A percentile compares a stretch with the other conserved stretches of the same genome.
These are phyloP conservation scores for Globisporangium cylindrosporum DNA, from an alignment of 352 stramenopile species.

Conservation along the genomic window DNA sequence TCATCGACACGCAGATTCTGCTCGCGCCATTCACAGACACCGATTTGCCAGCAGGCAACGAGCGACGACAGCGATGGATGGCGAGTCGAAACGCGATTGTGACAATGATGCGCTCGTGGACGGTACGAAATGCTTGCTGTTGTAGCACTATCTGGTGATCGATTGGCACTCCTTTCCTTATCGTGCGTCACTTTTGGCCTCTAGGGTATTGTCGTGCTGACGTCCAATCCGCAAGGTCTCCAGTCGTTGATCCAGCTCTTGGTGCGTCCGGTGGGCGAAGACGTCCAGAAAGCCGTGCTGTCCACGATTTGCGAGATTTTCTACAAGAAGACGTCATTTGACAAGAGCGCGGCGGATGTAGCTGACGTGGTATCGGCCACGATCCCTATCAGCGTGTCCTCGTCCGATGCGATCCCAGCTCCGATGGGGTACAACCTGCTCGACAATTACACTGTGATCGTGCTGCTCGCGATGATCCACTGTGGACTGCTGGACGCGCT, in stretches of 20 bases:
- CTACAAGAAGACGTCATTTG: constrained; percentile 82
- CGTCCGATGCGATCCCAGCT: constrained; percentile 56
- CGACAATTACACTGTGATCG: constrained; percentile 87
- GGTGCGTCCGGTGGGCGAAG: constrained; percentile 83
- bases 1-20: constrained; percentile 84
- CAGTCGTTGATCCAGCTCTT: constrained; percentile 85
- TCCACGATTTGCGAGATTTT: constrained; percentile 90
- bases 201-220: constrained; percentile 81
- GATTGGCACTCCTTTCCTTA: neutral
- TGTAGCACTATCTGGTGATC: neutral
- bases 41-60: constrained; percentile 76
- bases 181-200: neutral
- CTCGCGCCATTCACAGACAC: constrained; percentile 88
- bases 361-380: constrained; percentile 38
- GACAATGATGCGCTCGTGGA: constrained; percentile 90
- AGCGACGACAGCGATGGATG: constrained; percentile 86
- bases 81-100: constrained; percentile 88
- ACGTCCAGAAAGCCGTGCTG: constrained; percentile 86
- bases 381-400: constrained; percentile 70
- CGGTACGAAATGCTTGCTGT: constrained; percentile 26
- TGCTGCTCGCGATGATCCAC: constrained; percentile 84
- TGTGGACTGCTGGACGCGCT: constrained; percentile 81
- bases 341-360: constrained; percentile 47
- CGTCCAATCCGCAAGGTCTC: constrained; percentile 84
- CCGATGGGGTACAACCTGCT: constrained; percentile 78